These are phyloP conservation scores for Talaromyces sp. DNA, from an alignment of 2,329 filamentous ascomycete genomes.

Conservation along the genomic window DNA sequence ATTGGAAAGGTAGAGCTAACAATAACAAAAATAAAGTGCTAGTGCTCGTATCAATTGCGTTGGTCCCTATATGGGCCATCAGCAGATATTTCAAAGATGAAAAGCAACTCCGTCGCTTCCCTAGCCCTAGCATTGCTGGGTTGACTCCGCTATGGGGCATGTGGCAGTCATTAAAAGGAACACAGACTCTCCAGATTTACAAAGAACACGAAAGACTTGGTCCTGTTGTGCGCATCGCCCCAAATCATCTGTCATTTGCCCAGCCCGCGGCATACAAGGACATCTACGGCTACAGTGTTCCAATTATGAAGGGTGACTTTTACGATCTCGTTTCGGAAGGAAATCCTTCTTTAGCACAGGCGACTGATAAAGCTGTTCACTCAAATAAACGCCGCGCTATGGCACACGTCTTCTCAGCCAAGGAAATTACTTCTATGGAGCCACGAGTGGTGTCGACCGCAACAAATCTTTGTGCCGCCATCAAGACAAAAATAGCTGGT, in stretches of 20 bases:
- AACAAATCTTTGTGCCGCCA: background rate
- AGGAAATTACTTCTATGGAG: conserved; percentile 15
- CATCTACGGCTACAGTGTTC: conserved; percentile 26
- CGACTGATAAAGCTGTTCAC: conserved; percentile 5
- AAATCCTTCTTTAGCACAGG: conserved; percentile 5
- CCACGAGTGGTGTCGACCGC: conserved; percentile 9
- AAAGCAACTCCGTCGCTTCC: conserved; percentile 11
- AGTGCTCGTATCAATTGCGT: no score
- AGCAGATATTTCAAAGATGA: no score
- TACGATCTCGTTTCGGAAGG: conserved; percentile 10
- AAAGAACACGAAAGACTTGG: conserved; percentile 5
- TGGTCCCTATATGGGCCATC: no score
- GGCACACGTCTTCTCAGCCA: conserved; percentile 16
- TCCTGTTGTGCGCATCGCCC: conserved; percentile 1
- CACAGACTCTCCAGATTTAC: conserved; percentile 3
- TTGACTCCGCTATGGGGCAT: background rate
- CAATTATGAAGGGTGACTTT: conserved; percentile 15
- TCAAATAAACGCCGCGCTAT: conserved; percentile 6
- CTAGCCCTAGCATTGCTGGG: conserved; percentile 9
- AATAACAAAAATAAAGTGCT: no score
- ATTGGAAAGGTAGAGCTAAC: no score
- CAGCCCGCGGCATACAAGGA: conserved; percentile 27
- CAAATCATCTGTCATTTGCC: conserved; percentile 21
- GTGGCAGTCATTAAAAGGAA: background rate
- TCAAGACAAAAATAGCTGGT: background rate